These are phyloP conservation scores for Sungouiella blattae DNA, from an alignment of 805 yeast genomes.

Conservation along the genomic window DNA sequence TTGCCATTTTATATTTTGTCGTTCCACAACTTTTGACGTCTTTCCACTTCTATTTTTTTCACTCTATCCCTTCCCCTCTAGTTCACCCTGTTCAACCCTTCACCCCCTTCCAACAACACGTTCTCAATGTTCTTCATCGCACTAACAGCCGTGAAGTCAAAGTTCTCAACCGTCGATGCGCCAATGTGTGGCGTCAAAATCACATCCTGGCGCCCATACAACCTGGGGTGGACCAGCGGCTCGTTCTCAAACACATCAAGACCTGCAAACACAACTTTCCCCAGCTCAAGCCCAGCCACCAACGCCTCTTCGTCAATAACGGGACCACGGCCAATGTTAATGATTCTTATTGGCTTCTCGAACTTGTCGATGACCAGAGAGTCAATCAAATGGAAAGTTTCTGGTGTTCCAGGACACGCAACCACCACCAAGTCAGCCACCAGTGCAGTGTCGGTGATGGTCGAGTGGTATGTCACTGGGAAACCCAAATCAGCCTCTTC, in stretches of 20 bases:
- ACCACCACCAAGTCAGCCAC: slow-evolving; percentile 59
- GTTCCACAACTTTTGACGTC: too few species aligned
- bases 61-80: slow-evolving; percentile 1
- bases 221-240: slow-evolving; percentile 49
- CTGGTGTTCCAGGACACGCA: slow-evolving; percentile 62
- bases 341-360: slow-evolving; percentile 54
- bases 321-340: slow-evolving; percentile 74
- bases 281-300: slow-evolving; percentile 54
- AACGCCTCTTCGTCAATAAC: slow-evolving; percentile 67
- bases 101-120: slow-evolving; percentile 37
- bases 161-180: slow-evolving; percentile 42
- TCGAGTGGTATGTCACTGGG: slow-evolving; percentile 38
- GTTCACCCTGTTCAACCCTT: slow-evolving; percentile 13
- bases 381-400: slow-evolving; percentile 56
- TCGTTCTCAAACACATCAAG: slow-evolving; percentile 70
- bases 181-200: slow-evolving; percentile 70
- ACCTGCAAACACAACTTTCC: slow-evolving; percentile 64
- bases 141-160: slow-evolving; percentile 45
- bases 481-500: slow-evolving; percentile 41
- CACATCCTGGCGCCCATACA: slow-evolving; percentile 58
- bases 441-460: slow-evolving; percentile 29
- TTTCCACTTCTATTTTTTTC: too few species aligned
- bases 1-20: too few species aligned
- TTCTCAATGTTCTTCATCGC: slow-evolving; percentile 56
- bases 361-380: slow-evolving; percentile 42